Evolutionary conservation across 768 basidiomycete genomes (phyloP), one percentile per base, ranked within the genome.

Genomic region (Amanita muscaria): DNA sequence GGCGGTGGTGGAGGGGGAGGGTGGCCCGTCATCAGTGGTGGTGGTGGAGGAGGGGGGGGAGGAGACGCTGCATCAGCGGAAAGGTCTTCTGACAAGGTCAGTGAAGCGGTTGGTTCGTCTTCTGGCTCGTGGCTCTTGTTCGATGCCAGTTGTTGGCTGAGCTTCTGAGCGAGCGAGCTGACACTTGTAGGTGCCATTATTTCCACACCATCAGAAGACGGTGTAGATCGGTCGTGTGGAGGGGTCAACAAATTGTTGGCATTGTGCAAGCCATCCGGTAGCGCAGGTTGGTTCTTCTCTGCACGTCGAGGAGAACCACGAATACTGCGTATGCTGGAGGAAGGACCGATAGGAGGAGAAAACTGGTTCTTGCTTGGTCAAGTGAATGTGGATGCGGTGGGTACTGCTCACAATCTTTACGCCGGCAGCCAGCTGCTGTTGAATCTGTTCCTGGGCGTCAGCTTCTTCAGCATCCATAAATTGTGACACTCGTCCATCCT

Each of bases 401-500:
- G 12, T 31, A 23, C 43, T 25, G 68, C 76, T 50, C 56, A 90
- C 85, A 49, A 86, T 68, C 44, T 74, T 78, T 12, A 76, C 80
- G 27, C 85, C 88, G 45, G 80, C 81, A 25, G 75, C 81, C 23
- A 93, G 64, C 49, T 88, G 88, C 49, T 86, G 80, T 56, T 91
- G 87, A 35, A 94, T 87, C 59, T 93, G 89, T 55, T 86, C 83
- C 51, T 85, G 77, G 6, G 87, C 88, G 52, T 82, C 72, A 10
- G 75, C 80, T 42, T 88, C 88, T 52, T 91, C 88, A 3, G 88
- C 88, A 59, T 91, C 88, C 82, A 88, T 83, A 56, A 90, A 90
- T 54, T 89, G 88, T 9, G 88, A 90, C 2, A 73, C 71, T 5
- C 77, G 76, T 14, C 78, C 78, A 55, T 63, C 69, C 41, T 70